Base-by-base conservation (phyloP, 2,329 filamentous ascomycete species). In the Fonsecaea nubica region DNA sequence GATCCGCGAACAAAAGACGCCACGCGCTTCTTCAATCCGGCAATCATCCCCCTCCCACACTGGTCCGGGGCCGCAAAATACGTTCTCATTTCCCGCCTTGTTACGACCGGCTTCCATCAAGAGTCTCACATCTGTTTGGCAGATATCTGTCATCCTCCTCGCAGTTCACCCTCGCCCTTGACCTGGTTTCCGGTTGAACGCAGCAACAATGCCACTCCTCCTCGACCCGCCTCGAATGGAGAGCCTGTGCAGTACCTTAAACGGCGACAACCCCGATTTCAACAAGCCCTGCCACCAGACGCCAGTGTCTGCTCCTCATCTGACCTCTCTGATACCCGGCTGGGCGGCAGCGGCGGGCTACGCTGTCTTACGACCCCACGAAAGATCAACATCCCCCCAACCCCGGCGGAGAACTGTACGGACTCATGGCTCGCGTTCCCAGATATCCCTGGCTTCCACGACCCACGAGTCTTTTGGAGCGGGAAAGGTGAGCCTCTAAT, bases 371-470 rank as follows among this genome's bases (percentile, higher is more conserved):
- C 73, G 4, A 32, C 66, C 1, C 76, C 77, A 0, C 62, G 74
- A 40, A 75, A 74, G 64, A 66, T 80, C 35, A 75, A 75, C 68
- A 76, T 80, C 15, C 78, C 78, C 9, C 73, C 78, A 21, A 80
- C 77, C n/a, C 77, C 77, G 10, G 76, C 78, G 13, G 73, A 77
- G 60, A 72, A 72, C 40, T 80, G 78, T 66, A 69, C 74, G 9
- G 76, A 74, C 1, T 67, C 69, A 18, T 77, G 76, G 64, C 71
- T 71, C 40, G 68, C 71, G 0, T 76, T 78, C 55, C 74, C 75
- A 1, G 76, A 79, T 68, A 77, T 80, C 50, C 75, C 77, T n/a
- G 78, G 78, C 7, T 80, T 80, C 64, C 78, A 80, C 66, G 78
- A 80, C 69, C 78, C 78, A 5, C 71, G 78, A n/a, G 70, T 79